Conservation (phyloP, 768 basidiomycete species). For the Mycena chlorophos region DNA sequence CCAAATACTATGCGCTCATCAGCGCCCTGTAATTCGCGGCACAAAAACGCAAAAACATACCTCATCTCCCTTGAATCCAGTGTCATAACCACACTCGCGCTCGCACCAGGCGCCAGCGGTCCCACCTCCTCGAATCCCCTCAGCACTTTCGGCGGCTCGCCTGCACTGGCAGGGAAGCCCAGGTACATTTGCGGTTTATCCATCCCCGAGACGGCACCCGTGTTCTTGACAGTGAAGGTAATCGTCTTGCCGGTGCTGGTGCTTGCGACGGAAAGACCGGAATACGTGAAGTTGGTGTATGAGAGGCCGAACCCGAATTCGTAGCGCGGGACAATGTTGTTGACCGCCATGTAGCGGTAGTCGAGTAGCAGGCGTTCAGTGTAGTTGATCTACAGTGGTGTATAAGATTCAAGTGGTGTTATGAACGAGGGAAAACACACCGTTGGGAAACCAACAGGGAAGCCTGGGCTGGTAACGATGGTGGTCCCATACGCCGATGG, state of each 20-base stretch:
- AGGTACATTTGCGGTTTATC: conserved; percentile 60
- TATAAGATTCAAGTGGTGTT: neutral
- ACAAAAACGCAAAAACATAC: too few species aligned
- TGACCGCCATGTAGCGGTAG: conserved; percentile 62
- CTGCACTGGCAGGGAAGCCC: conserved; percentile 45
- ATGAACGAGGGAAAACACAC: conserved; percentile 4
- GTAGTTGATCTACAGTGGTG: conserved; percentile 53
- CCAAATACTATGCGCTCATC: too few species aligned
- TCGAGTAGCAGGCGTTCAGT: conserved; percentile 63
- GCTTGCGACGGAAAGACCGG: conserved; percentile 42
- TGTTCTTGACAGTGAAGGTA: conserved; percentile 50
- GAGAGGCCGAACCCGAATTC: conserved; percentile 75
- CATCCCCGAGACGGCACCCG: conserved; percentile 47
- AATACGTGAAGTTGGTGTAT: conserved; percentile 72
- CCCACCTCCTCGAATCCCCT: conserved; percentile 52
- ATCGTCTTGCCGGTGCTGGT: conserved; percentile 36
- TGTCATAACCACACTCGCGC: conserved; percentile 36
- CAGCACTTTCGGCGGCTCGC: conserved; percentile 51
- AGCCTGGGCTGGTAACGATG: conserved; percentile 44
- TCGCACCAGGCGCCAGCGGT: conserved; percentile 37
- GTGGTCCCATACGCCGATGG: conserved; percentile 37
- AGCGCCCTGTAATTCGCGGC: too few species aligned
- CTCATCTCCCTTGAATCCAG: conserved; percentile 47
- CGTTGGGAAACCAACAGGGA: conserved; percentile 32
- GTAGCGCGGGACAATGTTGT: conserved; percentile 53